phyloP scores from a whole-genome alignment of 2,329 filamentous ascomycete genomes.

The Nemania abortiva region DNA sequence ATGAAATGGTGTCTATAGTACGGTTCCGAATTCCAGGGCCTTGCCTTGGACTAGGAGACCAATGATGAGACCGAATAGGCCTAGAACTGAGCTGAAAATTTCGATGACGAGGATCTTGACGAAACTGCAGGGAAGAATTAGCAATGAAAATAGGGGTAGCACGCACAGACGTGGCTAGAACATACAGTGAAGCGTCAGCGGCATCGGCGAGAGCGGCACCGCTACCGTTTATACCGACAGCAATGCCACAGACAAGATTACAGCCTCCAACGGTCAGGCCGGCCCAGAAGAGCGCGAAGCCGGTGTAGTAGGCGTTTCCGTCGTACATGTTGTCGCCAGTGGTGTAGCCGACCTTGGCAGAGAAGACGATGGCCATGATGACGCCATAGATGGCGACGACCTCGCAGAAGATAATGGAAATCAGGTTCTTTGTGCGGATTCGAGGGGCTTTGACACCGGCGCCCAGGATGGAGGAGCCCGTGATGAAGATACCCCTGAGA shows the following conservation, averaged over 20 bases:
- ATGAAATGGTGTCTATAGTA: slow-evolving; percentile 42
- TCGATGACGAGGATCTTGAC: slow-evolving; percentile 99
- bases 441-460: slow-evolving; percentile 96
- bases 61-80: slow-evolving; percentile 95
- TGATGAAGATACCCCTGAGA: slow-evolving; percentile 96
- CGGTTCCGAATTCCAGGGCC: slow-evolving; percentile 75
- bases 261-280: slow-evolving; percentile 94
- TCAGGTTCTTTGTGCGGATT: slow-evolving; percentile 99
- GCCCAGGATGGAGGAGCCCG: slow-evolving; percentile 95
- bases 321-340: slow-evolving; percentile 75
- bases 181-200: slow-evolving; percentile 88
- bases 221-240: slow-evolving; percentile 97
- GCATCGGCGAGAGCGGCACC: slow-evolving; percentile 97
- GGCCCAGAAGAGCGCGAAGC: slow-evolving; percentile 95
- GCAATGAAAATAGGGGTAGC: slow-evolving; percentile 17
- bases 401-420: slow-evolving; percentile 99
- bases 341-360: slow-evolving; percentile 81
- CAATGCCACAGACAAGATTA: slow-evolving; percentile 95
- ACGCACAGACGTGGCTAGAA: slow-evolving; percentile 39
- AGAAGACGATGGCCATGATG: slow-evolving; percentile 99
- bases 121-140: slow-evolving; percentile 69
- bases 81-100: slow-evolving; percentile 98
- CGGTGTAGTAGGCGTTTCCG: slow-evolving; percentile 88
- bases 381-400: slow-evolving; percentile 99
- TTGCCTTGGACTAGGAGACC: slow-evolving; percentile 89